Conservation (phyloP, 1,284 basidiomycete species). For the Tilletia walkeri region DNA sequence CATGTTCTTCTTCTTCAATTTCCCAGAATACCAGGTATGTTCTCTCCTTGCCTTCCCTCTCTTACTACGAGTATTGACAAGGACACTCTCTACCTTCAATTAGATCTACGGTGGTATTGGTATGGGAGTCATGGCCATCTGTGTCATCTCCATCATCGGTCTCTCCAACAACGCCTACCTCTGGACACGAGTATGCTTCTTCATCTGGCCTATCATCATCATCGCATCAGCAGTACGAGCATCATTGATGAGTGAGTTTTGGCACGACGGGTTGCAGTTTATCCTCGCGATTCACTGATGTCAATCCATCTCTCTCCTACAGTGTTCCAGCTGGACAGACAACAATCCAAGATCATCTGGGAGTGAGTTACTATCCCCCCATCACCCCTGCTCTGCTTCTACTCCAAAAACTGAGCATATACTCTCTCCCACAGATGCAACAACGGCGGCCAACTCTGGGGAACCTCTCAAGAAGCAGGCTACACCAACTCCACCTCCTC, state of each 20-base stretch:
- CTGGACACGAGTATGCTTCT: slow-evolving; percentile 68
- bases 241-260: slow-evolving; percentile 69
- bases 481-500: slow-evolving; percentile 57
- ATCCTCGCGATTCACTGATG: too few relatives aligned
- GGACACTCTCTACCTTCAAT: slow-evolving; percentile 20
- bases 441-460: slow-evolving; percentile 70
- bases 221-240: slow-evolving; percentile 68
- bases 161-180: slow-evolving; percentile 72
- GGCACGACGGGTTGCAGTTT: too few relatives aligned
- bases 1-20: slow-evolving; percentile 69
- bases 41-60: not conserved
- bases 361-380: slow-evolving; percentile 55
- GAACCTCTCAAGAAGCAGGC: slow-evolving; percentile 60
- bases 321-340: slow-evolving; percentile 46
- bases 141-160: slow-evolving; percentile 66
- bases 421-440: slow-evolving; percentile 58
- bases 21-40: slow-evolving; percentile 60
- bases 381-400: not conserved
- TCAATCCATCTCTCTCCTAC: not conserved
- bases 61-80: too few relatives aligned
- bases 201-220: slow-evolving; percentile 72
- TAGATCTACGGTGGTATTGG: slow-evolving; percentile 73
- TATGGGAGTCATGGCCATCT: slow-evolving; percentile 63
- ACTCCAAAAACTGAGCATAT: not conserved
- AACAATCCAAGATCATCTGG: slow-evolving; percentile 66